Base-by-base conservation (phyloP, 1,284 basidiomycete genomes). In the Pholiota adiposa region DNA sequence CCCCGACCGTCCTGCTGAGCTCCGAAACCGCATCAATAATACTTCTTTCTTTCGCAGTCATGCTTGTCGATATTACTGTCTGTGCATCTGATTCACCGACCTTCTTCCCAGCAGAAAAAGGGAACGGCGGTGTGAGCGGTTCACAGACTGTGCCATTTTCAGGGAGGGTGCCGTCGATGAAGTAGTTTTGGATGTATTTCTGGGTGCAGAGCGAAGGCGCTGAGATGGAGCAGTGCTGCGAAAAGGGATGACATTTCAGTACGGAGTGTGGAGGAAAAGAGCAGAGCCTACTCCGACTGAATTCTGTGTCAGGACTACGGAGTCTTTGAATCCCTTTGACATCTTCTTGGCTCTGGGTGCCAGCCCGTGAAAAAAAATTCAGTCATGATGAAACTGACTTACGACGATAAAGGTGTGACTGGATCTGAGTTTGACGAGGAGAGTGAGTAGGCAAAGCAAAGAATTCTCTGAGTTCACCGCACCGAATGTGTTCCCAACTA, bases 161-260 rank as follows among this genome's bases (percentile, higher is more conserved):
- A 3, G 82, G 81, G 0, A 82, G 63, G 1, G 69, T 73, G 1
- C 81, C 81, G 23, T 75, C 65, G 5, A 69, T 57, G 60, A 82
- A 78, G 64, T 83, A 83, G 1, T 70, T 67, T 4, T 73, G 71
- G 23, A 83, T 65, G 46, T 77, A 63, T 31, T 70, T 70, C 27
- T 72, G 68, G 0, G 80, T 82, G 72, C 81, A 83, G 5, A 77
- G 54, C 1, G 81, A 83, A 2, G 77, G 74, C 6, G 72, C 73
- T 0, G 73, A 58, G 14, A 79, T 38, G 9, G 80, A 80, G 61
- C 72, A 75, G 59, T 82, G 81, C 73, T 81, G 29, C 29, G 11
- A 31, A 31, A 31, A 31, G 21, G 18, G 43, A 23, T 23, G 12
- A 3, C 9, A 14, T 12, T 34, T 9, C 9, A n/a, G 38, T 40